Base-by-base conservation (phyloP, 805 yeast species). In the Ogataea glucozyma region DNA sequence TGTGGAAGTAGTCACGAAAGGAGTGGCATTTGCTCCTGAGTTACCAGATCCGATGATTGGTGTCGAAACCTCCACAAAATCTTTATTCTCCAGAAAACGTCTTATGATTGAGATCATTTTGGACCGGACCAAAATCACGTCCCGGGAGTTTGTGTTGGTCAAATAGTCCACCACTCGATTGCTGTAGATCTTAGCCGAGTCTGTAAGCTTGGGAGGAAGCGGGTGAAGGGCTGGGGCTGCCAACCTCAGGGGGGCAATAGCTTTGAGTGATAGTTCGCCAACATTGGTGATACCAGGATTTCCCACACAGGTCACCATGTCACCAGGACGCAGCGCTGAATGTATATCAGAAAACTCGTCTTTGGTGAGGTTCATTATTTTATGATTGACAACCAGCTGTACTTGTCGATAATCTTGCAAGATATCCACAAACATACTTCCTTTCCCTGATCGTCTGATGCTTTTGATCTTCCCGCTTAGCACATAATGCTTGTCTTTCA, bases 21-120 rank as follows among this genome's bases (percentile, higher is more conserved):
- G 96, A n/a, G 76, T 75, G 0, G 99, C 98, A 54, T 82, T 81
- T 4, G 99, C 99, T 2, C 99, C 99, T 0, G 89, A 78, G 24
- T 70, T 67, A 1, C 82, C 80, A 6, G 69, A 55, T 0, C 88
- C 77, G 10, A 93, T 63, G 1, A 89, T 76, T 0, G 99, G 99
- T 0, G 99, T 93, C 39, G 83, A 85, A 0, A 93, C 95, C 60
- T 89, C 97, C 3, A 86, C 48, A 51, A 89, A 93, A 1, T 70
- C 79, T 17, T 67, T 64, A 0, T 57, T 53, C 30, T 72, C 70
- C 16, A 91, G 71, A 53, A 78, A 89, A 1, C 57, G 48, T 17
- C 97, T 66, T 4, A 91, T 68, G 2, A 72, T 59, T 9, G 70
- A 67, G 2, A 83, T 69, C 1, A 89, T 66, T n/a, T 65, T 55